A percentile compares a stretch with the other conserved stretches of the same genome.
Conservation (phyloP, 1,284 basidiomycete species). For the Cystobasidium slooffiae region DNA sequence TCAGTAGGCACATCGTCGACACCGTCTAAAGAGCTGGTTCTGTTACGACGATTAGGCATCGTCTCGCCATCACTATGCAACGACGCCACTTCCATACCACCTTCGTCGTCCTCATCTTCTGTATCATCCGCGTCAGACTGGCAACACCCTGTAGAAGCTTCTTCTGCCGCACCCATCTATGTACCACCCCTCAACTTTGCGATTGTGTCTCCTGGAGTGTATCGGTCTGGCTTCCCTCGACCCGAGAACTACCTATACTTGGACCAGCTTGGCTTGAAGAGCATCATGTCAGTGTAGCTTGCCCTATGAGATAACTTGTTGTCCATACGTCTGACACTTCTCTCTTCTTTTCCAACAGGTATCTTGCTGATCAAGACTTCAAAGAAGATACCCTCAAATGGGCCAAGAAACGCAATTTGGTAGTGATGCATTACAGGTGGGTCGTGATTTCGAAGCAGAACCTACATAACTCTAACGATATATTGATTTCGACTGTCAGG, state of each 20-base stretch:
- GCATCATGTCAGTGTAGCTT: slow-evolving; percentile 59
- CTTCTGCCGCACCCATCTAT: slow-evolving; percentile 43
- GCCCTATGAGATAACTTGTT: background rate
- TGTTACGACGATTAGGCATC: slow-evolving; percentile 16
- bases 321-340: background rate
- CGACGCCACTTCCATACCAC: slow-evolving; percentile 24
- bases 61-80: background rate
- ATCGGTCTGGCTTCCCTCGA: slow-evolving; percentile 62
- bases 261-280: slow-evolving; percentile 61
- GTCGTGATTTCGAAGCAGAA: background rate
- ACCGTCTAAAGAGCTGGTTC: background rate
- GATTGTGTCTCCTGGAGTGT: slow-evolving; percentile 60
- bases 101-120: slow-evolving; percentile 22
- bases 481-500: slow-evolving; percentile 1
- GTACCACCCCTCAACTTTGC: slow-evolving; percentile 61
- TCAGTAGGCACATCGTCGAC: too few species aligned
- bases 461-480: background rate
- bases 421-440: slow-evolving; percentile 35
- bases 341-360: slow-evolving; percentile 3
- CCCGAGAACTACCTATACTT: slow-evolving; percentile 63
- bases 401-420: slow-evolving; percentile 29
- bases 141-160: background rate
- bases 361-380: slow-evolving; percentile 39
- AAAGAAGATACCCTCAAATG: slow-evolving; percentile 38
- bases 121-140: slow-evolving; percentile 8